Evolutionary conservation across 495 filamentous ascomycete genomes (phyloP).

Genomic region (Choiromyces venosus): DNA sequence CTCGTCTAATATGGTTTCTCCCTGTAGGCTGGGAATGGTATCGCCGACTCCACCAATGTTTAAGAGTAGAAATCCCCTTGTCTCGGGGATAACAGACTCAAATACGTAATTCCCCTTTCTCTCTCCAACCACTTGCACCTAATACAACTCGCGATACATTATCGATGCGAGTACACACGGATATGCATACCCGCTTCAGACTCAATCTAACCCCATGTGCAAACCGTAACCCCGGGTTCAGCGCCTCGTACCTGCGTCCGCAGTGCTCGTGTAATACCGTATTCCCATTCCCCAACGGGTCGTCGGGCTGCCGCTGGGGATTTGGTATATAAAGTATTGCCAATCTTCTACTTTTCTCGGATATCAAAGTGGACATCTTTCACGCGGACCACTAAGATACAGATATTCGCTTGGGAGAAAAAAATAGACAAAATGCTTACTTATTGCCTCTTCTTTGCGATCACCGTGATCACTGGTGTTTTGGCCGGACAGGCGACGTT

Average conservation of each 20-base stretch:
- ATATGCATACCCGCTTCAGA: neutral
- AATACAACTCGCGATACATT: neutral
- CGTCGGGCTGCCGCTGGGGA: neutral
- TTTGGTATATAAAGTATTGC: neutral
- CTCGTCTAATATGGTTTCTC: no score
- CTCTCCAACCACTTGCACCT: no score
- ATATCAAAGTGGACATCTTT: neutral
- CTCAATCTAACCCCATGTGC: neutral
- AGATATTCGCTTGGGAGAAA: neutral
- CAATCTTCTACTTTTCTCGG: neutral
- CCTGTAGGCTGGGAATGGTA: no score
- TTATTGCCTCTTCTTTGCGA: neutral
- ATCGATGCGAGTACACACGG: no score
- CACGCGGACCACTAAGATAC: neutral
- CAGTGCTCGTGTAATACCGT: neutral
- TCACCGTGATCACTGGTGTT: neutral
- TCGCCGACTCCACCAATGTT: no score
- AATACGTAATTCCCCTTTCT: no score
- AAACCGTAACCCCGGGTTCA: neutral
- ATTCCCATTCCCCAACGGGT: neutral
- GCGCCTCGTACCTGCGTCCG: neutral
- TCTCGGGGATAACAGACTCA: no score
- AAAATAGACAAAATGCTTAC: neutral
- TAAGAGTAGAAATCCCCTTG: no score
- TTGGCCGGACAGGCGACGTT: neutral